Percentiles rank a stretch among this genome's conserved stretches.
Conservation (phyloP, 2,329 filamentous ascomycete genomes). For the Hymenoscyphus salicellus region DNA sequence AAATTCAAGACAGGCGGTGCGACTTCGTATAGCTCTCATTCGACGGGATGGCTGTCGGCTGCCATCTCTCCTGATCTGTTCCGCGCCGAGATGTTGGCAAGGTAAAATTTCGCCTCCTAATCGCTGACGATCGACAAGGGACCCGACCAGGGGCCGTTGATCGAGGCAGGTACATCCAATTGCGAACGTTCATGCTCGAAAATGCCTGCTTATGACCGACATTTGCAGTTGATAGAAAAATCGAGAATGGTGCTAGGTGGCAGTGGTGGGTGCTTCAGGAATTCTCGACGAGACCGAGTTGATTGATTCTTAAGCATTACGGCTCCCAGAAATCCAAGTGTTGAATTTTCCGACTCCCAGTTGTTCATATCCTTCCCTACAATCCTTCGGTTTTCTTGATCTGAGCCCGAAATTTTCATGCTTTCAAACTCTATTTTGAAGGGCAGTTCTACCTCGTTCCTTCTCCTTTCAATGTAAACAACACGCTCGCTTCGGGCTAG, state of each 20-base stretch:
- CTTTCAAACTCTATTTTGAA: background rate
- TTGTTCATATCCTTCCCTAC: background rate
- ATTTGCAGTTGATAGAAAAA: background rate
- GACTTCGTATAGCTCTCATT: background rate
- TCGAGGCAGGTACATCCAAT: background rate
- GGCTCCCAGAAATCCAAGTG: background rate
- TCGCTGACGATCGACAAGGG: background rate
- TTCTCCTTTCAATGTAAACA: background rate
- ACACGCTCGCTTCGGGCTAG: background rate
- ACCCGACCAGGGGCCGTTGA: background rate
- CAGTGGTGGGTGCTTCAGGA: background rate
- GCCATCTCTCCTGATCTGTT: background rate
- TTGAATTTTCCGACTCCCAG: background rate
- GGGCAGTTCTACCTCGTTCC: background rate
- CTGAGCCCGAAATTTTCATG: background rate
- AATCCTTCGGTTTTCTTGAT: background rate
- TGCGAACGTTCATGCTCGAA: background rate
- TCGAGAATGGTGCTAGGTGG: background rate
- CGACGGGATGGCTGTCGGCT: conserved; percentile 2
- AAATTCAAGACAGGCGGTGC: background rate
- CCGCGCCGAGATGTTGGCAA: background rate
- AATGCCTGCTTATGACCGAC: background rate
- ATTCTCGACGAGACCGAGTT: background rate
- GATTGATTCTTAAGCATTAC: background rate
- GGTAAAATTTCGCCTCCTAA: background rate